Evolutionary conservation across 116 monocot species (phyloP), one percentile per base, ranked within the genome.

Genomic region (Posidonia oceanica): DNA sequence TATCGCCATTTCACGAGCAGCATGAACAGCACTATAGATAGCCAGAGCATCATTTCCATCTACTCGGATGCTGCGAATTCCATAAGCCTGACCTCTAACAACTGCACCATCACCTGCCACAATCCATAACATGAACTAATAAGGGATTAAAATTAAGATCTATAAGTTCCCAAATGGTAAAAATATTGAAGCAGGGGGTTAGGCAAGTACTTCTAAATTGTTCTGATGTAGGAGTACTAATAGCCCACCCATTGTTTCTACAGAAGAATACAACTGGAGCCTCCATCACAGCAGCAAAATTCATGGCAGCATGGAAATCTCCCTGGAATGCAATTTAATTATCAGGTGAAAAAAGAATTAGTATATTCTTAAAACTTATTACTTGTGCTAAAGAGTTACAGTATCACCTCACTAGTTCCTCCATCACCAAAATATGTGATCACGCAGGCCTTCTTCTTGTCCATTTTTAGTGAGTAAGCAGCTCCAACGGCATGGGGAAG

Each of bases 31-130:
- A 52, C 87, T 86, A 61, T 92, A 87, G 38, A 98, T 82, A 39
- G 97, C 97, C 68, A 98, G 85, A 54, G 85, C 82, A 78, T 98
- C 97, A 77, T 92, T 98, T 2, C 97, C 97, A 76, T 98, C 97
- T 0, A 98, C 71, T 13, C 93, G 85, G 44, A 98, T 86, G 64
- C 92, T 89, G 5, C 85, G 85, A 54, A 98, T 83, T 18, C 97
- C 97, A 75, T 98, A 98, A 55, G 92, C 92, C 57, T 89, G 89
- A 3, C 97, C 97, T 74, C 77, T 79, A 13, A 86, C 80, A 42
- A 92, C 97, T 2, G 66, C 82, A 40, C 87, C 97, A 73, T 98
- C 97, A 81, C 92, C 97, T 98, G 66, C 13, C 58, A 14, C 21
- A 58, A 29, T 29, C 39, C 6, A 7, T 10, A 48, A 12, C 7